These are phyloP conservation scores for Hyparrhenia diplandra DNA, from an alignment of 176 grass and related monocot genomes.

Conservation along the genomic window DNA sequence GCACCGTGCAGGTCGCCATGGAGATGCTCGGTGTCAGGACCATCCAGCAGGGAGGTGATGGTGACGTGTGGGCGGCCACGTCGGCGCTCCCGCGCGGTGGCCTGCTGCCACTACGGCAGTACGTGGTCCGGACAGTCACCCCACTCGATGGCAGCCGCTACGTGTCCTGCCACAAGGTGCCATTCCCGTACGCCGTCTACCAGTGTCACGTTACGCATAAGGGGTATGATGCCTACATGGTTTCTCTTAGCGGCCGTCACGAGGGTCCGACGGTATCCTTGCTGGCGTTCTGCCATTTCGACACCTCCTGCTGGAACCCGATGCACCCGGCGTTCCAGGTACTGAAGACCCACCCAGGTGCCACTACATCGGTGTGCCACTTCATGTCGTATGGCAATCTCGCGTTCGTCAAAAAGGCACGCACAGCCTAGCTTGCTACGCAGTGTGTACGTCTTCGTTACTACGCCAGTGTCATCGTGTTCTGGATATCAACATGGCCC, in stretches of 20 bases:
- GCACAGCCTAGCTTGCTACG: too few species aligned
- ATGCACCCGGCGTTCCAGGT: too few species aligned
- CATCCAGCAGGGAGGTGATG: neutral
- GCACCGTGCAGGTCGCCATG: too few species aligned
- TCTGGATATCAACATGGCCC: too few species aligned
- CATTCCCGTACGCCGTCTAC: neutral
- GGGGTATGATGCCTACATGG: neutral
- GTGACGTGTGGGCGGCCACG: neutral
- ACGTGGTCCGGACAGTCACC: neutral
- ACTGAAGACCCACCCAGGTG: too few species aligned
- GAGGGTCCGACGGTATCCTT: neutral
- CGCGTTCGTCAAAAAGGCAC: too few species aligned
- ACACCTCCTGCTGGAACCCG: too few species aligned
- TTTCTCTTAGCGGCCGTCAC: neutral
- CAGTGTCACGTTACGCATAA: neutral
- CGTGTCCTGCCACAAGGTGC: neutral
- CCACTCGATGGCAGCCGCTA: neutral
- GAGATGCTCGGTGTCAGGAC: too few species aligned
- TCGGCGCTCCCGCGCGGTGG: neutral
- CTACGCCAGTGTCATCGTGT: too few species aligned
- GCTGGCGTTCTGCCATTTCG: neutral
- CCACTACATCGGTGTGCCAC: too few species aligned
- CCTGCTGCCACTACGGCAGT: neutral
- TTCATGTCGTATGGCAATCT: too few species aligned
- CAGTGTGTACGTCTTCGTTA: too few species aligned